Conservation (phyloP, 2,329 filamentous ascomycete species). For the Fusarium verticillioides region DNA sequence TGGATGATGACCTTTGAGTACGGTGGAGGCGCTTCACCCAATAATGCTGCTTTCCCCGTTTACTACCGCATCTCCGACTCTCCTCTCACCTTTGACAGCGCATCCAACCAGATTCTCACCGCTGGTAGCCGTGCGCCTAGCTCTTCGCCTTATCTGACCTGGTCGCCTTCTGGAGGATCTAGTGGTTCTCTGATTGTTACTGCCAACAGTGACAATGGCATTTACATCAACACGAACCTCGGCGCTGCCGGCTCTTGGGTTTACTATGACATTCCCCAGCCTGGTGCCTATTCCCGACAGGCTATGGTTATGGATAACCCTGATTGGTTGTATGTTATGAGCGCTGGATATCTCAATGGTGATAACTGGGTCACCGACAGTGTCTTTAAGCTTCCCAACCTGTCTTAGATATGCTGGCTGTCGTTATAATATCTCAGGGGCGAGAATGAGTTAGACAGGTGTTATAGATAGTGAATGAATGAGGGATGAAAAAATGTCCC, state of each 20-base stretch:
- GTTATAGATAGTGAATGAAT: too few species aligned
- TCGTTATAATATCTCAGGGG: too few species aligned
- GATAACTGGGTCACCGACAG: constrained; percentile 16
- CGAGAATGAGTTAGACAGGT: too few species aligned
- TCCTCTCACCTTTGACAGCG: constrained; percentile 12
- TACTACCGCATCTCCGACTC: constrained; percentile 27
- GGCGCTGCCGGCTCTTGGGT: constrained; percentile 14
- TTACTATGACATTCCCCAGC: constrained; percentile 15
- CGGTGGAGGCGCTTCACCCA: background rate
- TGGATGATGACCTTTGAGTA: constrained; percentile 31
- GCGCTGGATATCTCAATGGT: background rate
- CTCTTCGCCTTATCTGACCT: constrained; percentile 14
- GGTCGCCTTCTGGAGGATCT: background rate
- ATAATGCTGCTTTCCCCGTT: background rate
- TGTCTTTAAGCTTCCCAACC: constrained; percentile 14
- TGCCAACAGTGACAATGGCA: background rate
- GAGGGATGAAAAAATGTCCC: too few species aligned
- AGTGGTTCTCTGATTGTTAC: constrained; percentile 11
- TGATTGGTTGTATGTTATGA: constrained; percentile 9
- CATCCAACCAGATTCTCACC: background rate
- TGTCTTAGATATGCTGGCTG: background rate
- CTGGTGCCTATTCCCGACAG: constrained; percentile 15
- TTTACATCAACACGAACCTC: constrained; percentile 16
- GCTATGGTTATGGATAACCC: constrained; percentile 16
- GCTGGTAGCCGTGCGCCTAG: background rate